Conservation (phyloP, 495 filamentous ascomycete genomes). For the Neurospora intermedia region DNA sequence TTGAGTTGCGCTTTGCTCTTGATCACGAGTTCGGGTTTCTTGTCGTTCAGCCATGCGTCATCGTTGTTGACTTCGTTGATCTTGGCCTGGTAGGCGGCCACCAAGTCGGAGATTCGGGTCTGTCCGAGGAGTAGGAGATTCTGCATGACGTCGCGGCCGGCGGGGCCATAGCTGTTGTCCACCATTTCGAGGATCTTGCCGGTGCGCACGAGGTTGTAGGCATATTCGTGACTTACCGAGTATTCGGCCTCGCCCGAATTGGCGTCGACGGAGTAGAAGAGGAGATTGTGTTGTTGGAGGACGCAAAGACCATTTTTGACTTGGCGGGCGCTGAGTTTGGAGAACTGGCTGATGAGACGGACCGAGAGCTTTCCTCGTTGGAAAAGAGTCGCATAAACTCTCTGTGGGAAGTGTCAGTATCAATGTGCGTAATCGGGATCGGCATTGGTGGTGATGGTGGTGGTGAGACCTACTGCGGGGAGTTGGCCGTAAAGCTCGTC, state of each 20-base stretch:
- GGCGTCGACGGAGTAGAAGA: conserved; percentile 59
- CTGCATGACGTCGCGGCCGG: conserved; percentile 60
- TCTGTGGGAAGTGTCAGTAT: conserved; percentile 29
- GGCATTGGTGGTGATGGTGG: not conserved
- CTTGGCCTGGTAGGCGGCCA: conserved; percentile 30
- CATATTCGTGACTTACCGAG: conserved; percentile 60
- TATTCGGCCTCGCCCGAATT: conserved; percentile 60
- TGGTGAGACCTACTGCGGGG: conserved; percentile 58
- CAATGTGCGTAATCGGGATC: not conserved
- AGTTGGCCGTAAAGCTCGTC: conserved; percentile 82
- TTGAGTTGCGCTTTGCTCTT: conserved; percentile 26
- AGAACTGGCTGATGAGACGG: conserved; percentile 52
- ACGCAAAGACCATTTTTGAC: conserved; percentile 68
- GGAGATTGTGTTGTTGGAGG: conserved; percentile 79
- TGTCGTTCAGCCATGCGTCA: conserved; percentile 3
- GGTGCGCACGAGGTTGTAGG: conserved; percentile 68
- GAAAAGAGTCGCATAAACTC: conserved; percentile 71
- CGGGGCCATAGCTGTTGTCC: conserved; percentile 55
- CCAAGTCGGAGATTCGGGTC: conserved; percentile 59
- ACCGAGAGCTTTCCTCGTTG: conserved; percentile 67
- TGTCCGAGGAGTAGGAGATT: conserved; percentile 70
- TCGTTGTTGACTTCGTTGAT: conserved; percentile 19
- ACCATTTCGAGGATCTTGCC: conserved; percentile 74
- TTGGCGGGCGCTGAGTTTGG: conserved; percentile 54
- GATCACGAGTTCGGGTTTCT: conserved; percentile 13